These are phyloP conservation scores for Trichocomaceae sp. DNA, from an alignment of 2,329 filamentous ascomycete species.

Conservation along the genomic window DNA sequence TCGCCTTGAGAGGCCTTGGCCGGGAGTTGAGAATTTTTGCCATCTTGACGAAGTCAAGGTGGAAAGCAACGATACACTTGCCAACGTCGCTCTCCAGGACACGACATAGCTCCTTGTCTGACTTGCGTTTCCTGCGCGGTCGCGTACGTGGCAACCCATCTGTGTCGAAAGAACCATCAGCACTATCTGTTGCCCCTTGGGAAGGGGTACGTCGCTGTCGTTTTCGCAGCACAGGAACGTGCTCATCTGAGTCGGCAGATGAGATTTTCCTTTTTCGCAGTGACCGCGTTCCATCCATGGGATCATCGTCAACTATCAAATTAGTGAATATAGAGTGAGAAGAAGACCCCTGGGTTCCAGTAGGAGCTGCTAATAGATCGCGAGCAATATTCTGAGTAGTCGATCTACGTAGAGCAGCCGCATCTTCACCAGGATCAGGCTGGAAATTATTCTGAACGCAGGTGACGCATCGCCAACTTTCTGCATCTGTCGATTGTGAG, in stretches of 20 bases:
- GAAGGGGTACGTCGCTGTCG: constrained; percentile 30
- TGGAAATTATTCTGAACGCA: constrained; percentile 43
- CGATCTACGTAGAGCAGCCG: constrained; percentile 43
- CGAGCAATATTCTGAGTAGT: constrained; percentile 58
- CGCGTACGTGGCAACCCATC: constrained; percentile 40
- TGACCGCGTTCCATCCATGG: constrained; percentile 68
- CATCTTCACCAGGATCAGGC: constrained; percentile 23
- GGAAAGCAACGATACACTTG: constrained; percentile 54
- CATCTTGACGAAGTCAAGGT: constrained; percentile 53
- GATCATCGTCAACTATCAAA: constrained; percentile 63
- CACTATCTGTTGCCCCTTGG: constrained; percentile 16
- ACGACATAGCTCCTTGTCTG: constrained; percentile 35
- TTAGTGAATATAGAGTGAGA: constrained; percentile 74
- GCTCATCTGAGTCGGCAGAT: constrained; percentile 53
- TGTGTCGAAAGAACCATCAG: constrained; percentile 18
- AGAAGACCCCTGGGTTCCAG: constrained; percentile 57
- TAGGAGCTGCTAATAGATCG: constrained; percentile 64
- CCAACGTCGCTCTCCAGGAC: constrained; percentile 36
- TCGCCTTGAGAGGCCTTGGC: constrained; percentile 46
- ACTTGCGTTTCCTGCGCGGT: constrained; percentile 48
- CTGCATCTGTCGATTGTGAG: constrained; percentile 40
- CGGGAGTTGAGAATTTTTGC: constrained; percentile 53
- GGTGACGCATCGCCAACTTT: constrained; percentile 56
- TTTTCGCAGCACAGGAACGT: constrained; percentile 44
- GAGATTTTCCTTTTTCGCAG: constrained; percentile 81